Evolutionary conservation across 2,329 filamentous ascomycete genomes (phyloP).

Genomic region (Exophiala mesophila): DNA sequence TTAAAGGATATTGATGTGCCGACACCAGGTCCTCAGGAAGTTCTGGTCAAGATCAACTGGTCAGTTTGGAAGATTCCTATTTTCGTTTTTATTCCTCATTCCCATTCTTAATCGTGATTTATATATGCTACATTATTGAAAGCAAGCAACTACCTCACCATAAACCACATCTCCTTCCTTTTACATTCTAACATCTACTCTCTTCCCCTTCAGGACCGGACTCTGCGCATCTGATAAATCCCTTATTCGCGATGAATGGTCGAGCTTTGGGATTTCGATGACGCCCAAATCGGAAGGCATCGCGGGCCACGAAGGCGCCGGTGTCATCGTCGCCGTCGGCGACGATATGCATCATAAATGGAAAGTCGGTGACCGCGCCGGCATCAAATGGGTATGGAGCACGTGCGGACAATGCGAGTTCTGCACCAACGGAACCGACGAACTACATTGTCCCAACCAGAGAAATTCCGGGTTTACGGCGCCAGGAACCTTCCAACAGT

Average conservation of each 20-base stretch:
- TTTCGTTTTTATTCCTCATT: too few relatives aligned
- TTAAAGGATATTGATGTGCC: slow-evolving; percentile 63
- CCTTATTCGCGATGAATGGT: slow-evolving; percentile 26
- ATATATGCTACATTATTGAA: slow-evolving; percentile 33
- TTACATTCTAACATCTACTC: slow-evolving; percentile 9
- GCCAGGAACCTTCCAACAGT: slow-evolving; percentile 37
- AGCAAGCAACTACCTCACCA: background rate
- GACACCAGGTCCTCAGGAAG: slow-evolving; percentile 78
- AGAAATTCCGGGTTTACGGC: slow-evolving; percentile 36
- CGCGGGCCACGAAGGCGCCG: slow-evolving; percentile 61
- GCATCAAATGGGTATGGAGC: slow-evolving; percentile 89
- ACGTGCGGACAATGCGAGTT: slow-evolving; percentile 77
- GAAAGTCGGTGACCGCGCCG: slow-evolving; percentile 76
- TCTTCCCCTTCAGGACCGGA: slow-evolving; percentile 56
- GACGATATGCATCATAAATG: slow-evolving; percentile 66
- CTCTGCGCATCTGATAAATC: slow-evolving; percentile 75
- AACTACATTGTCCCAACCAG: slow-evolving; percentile 35
- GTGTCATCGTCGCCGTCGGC: slow-evolving; percentile 75
- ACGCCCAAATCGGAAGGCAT: slow-evolving; percentile 23
- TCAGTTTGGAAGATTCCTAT: background rate
- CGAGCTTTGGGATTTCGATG: slow-evolving; percentile 23
- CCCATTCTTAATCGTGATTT: too few relatives aligned
- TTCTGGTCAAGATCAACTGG: slow-evolving; percentile 86
- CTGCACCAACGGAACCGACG: slow-evolving; percentile 51
- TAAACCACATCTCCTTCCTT: too few relatives aligned